Percentiles rank a stretch among this genome's conserved stretches.
Conservation (phyloP, 2,329 filamentous ascomycete genomes). For the Phialophora expanda region DNA sequence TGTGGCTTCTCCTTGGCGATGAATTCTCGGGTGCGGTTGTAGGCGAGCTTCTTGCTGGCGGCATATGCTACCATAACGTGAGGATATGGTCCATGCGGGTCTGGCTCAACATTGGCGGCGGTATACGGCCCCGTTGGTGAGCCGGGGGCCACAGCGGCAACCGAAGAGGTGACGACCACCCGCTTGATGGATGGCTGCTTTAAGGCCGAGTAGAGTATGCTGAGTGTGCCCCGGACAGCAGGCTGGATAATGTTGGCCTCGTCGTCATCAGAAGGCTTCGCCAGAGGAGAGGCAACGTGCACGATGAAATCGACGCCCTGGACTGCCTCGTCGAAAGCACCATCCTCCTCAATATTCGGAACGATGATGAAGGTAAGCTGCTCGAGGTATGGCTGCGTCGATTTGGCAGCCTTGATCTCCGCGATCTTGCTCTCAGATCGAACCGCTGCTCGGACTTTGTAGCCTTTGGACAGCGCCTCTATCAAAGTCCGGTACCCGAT, state of each 20-base stretch:
- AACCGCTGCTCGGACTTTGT: conserved; percentile 40
- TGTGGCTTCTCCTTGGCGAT: conserved; percentile 60
- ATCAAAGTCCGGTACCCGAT: conserved; percentile 40
- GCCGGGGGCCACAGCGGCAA: conserved; percentile 62
- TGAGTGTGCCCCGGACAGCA: conserved; percentile 67
- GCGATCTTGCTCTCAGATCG: conserved; percentile 38
- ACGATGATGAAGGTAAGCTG: conserved; percentile 71
- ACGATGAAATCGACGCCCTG: conserved; percentile 52
- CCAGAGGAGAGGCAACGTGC: conserved; percentile 42
- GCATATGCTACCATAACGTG: conserved; percentile 47
- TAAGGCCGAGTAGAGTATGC: conserved; percentile 63
- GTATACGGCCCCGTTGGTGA: conserved; percentile 41
- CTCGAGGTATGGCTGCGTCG: conserved; percentile 43
- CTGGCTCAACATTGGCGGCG: conserved; percentile 40
- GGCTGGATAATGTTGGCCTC: conserved; percentile 57
- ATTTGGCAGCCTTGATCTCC: conserved; percentile 30
- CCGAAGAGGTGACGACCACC: conserved; percentile 73
- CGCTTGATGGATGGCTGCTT: conserved; percentile 71
- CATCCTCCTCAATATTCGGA: conserved; percentile 71
- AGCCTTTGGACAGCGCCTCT: conserved; percentile 39
- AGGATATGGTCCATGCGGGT: conserved; percentile 37
- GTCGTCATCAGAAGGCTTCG: conserved; percentile 15
- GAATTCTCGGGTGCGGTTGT: conserved; percentile 70
- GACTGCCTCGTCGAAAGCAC: conserved; percentile 71
- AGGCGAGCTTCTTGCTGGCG: conserved; percentile 67